Base-by-base conservation (phyloP, 1,139 yeast genomes). In the Scheffersomyces quercinus region DNA sequence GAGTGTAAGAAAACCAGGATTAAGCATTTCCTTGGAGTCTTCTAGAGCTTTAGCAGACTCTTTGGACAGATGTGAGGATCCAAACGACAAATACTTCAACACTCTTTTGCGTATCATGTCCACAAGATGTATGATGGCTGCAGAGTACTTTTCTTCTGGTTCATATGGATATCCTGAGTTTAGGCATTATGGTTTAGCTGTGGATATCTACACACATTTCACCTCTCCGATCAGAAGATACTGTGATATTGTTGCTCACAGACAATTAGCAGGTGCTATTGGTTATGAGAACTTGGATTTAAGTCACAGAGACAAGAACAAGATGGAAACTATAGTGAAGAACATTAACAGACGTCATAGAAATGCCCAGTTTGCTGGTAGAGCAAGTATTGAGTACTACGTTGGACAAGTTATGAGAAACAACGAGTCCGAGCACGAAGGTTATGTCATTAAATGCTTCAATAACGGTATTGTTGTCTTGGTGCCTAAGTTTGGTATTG, bases 101-200 rank as follows among this genome's bases (percentile, higher is more conserved):
- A 93, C 98, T 0, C 75, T 95, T 56, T 78, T 93, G 8, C 85
- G 99, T 67, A 93, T 95, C 51, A 87, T 93, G 96, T 95, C 98
- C 5, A 95, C 99, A 0, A 80, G 99, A 59, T 93, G 99, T 69
- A 95, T 95, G 99, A 88, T 90, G 87, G 97, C 99, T 2, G 99
- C 99, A 1, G 98, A 93, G 59, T 95, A 95, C 63, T 95, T 95
- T 73, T 84, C 96, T 6, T 81, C 97, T 0, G 99, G 99, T n/a
- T 82, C 87, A 12, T 88, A 77, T 58, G 88, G 96, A 6, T 88
- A 88, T 58, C 83, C 96, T n/a, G 99, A 95, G 53, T 95, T 89
- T 70, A 83, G 85, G 49, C 99, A 95, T 74, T 95, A 95, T 66
- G 99, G 99, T 62, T 77, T 95, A 48, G 99, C 99, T 1, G 91